Conservation (phyloP, 768 basidiomycete genomes). For the Kwoniella heveanensis region DNA sequence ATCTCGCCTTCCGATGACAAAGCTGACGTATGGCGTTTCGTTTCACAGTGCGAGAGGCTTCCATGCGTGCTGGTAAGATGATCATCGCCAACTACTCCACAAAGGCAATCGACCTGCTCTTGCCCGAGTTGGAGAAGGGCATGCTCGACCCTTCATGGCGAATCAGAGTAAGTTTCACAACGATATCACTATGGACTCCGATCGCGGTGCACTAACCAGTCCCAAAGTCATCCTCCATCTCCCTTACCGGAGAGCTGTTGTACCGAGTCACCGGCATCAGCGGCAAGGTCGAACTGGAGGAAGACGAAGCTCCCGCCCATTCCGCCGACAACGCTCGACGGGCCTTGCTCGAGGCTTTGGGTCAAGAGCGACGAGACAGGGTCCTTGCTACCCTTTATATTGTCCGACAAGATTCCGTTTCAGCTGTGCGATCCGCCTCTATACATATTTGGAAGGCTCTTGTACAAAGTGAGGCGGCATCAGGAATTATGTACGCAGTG, state of each 20-base stretch:
- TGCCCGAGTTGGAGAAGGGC: conserved; percentile 89
- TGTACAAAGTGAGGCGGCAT: conserved; percentile 70
- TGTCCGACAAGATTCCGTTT: conserved; percentile 89
- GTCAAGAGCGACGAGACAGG: conserved; percentile 82
- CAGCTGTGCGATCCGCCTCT: conserved; percentile 82
- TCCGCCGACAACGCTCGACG: conserved; percentile 78
- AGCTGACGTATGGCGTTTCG: conserved; percentile 1
- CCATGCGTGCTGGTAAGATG: conserved; percentile 98
- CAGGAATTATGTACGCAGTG: neutral
- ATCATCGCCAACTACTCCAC: conserved; percentile 90
- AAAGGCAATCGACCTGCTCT: conserved; percentile 86
- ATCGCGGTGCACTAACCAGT: too few relatives aligned
- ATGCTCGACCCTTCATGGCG: conserved; percentile 96
- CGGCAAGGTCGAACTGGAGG: conserved; percentile 76
- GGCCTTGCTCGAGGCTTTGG: conserved; percentile 83
- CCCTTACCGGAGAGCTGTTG: conserved; percentile 88
- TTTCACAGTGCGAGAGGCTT: conserved; percentile 77
- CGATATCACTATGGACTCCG: too few relatives aligned
- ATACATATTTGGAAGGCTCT: conserved; percentile 98
- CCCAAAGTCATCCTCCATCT: conserved; percentile 64
- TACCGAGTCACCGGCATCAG: conserved; percentile 97
- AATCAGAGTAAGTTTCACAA: conserved; percentile 83
- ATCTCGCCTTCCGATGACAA: too few relatives aligned
- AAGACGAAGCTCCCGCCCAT: conserved; percentile 65
- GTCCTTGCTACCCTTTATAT: conserved; percentile 88